These are phyloP conservation scores for Colletotrichum echinochloae DNA, from an alignment of 2,329 filamentous ascomycete species.

Conservation along the genomic window DNA sequence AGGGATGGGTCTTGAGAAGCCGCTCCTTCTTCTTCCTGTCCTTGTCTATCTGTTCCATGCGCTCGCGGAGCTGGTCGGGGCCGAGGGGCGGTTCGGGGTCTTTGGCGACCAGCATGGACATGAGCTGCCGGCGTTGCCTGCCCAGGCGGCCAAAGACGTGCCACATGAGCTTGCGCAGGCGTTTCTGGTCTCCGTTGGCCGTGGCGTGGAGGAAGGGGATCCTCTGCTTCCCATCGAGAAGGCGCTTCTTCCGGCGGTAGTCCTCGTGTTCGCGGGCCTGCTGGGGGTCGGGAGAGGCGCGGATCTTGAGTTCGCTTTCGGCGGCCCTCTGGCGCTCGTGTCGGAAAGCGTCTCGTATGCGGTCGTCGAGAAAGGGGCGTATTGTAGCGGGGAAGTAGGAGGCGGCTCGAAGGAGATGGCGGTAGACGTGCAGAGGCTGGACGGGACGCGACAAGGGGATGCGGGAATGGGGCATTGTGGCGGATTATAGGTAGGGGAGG, in stretches of 20 bases:
- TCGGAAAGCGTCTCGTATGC: constrained; percentile 60
- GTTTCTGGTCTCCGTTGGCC: constrained; percentile 60
- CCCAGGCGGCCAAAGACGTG: constrained; percentile 66
- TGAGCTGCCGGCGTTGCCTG: constrained; percentile 61
- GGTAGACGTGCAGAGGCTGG: constrained; percentile 62
- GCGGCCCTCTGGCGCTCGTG: constrained; percentile 44
- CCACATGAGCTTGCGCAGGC: constrained; percentile 61
- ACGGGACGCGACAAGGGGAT: constrained; percentile 51
- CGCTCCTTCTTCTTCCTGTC: constrained; percentile 29
- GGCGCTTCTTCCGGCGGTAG: constrained; percentile 22
- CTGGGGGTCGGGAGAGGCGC: constrained; percentile 54
- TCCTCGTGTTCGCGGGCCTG: constrained; percentile 16
- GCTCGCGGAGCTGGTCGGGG: constrained; percentile 55
- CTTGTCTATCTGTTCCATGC: not conserved
- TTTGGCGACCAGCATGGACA: constrained; percentile 52
- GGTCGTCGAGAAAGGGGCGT: constrained; percentile 56
- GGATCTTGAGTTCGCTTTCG: constrained; percentile 54
- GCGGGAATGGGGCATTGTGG: constrained; percentile 18
- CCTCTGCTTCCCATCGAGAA: constrained; percentile 17
- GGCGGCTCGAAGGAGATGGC: constrained; percentile 70
- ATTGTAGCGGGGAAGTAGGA: constrained; percentile 69
- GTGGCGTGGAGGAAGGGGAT: constrained; percentile 65
- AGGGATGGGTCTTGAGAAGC: constrained; percentile 12
- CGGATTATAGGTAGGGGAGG: not conserved
- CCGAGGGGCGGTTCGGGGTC: constrained; percentile 52